phyloP scores from a whole-genome alignment of 164 flowering plant species.

The Santalum album region DNA sequence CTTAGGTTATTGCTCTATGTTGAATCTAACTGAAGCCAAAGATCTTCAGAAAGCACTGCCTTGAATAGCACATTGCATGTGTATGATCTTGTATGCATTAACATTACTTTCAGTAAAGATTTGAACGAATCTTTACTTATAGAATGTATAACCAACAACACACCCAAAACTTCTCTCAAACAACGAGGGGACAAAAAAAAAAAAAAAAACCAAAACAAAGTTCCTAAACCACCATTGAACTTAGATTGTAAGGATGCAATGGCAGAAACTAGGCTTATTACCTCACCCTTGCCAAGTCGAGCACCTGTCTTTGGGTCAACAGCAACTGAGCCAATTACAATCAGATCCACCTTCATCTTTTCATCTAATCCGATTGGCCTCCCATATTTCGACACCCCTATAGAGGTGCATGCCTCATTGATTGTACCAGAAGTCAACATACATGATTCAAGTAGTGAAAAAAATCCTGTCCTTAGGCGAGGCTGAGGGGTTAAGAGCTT shows the following conservation, averaged over 20 bases:
- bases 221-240: no score
- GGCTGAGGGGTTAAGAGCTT: slow-evolving; percentile 89
- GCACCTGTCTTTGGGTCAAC: slow-evolving; percentile 87
- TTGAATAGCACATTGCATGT: no score
- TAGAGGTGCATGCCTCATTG: slow-evolving; percentile 82
- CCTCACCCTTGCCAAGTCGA: slow-evolving; percentile 96
- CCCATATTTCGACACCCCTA: slow-evolving; percentile 84
- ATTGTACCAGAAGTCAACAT: slow-evolving; percentile 39
- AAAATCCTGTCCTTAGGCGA: slow-evolving; percentile 80
- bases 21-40: no score
- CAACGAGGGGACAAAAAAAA: no score
- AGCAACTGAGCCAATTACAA: slow-evolving; percentile 85
- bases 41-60: no score
- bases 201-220: no score
- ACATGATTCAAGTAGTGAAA: slow-evolving; percentile 54
- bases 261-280: slow-evolving; percentile 14
- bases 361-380: slow-evolving; percentile 70
- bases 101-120: no score
- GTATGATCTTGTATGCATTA: no score
- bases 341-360: slow-evolving; percentile 70
- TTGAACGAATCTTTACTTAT: no score
- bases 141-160: no score
- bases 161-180: no score
- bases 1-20: no score
- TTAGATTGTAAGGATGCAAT: not conserved